Evolutionary conservation across 805 yeast species (phyloP).

Genomic region (Yarrowia keelungensis): DNA sequence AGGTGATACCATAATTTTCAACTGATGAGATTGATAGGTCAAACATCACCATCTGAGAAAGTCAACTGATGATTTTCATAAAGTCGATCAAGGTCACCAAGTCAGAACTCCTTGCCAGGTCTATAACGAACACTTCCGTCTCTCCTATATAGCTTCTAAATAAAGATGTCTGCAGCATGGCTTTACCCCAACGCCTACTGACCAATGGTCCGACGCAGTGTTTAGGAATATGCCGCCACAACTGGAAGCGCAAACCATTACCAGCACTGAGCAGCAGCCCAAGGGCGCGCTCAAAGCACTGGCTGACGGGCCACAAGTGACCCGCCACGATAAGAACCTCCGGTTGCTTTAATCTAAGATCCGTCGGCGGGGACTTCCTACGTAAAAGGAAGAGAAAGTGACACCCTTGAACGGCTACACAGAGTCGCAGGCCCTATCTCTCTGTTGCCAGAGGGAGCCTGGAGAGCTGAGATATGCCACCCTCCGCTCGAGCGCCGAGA

Average conservation of each 20-base stretch:
- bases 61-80: too few relatives aligned
- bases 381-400: slow-evolving; percentile 46
- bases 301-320: slow-evolving; percentile 50
- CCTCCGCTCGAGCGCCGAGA: slow-evolving; percentile 40
- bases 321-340: slow-evolving; percentile 38
- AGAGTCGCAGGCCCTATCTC: slow-evolving; percentile 44
- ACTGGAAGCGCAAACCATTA: slow-evolving; percentile 56
- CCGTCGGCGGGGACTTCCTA: slow-evolving; percentile 91
- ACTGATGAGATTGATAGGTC: too few relatives aligned
- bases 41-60: too few relatives aligned
- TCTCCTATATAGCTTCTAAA: too few relatives aligned
- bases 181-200: slow-evolving; percentile 98
- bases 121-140: too few relatives aligned
- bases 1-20: too few relatives aligned
- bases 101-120: too few relatives aligned
- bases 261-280: slow-evolving; percentile 62
- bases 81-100: too few relatives aligned
- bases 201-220: slow-evolving; percentile 95
- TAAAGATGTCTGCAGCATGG: slow-evolving; percentile 94
- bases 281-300: slow-evolving; percentile 51
- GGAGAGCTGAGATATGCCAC: slow-evolving; percentile 42
- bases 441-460: slow-evolving; percentile 44
- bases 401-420: slow-evolving; percentile 42
- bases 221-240: slow-evolving; percentile 99
- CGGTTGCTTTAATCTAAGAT: slow-evolving; percentile 68